Conservation (phyloP, 75 land plant species). For the Cupressus sempervirens region DNA sequence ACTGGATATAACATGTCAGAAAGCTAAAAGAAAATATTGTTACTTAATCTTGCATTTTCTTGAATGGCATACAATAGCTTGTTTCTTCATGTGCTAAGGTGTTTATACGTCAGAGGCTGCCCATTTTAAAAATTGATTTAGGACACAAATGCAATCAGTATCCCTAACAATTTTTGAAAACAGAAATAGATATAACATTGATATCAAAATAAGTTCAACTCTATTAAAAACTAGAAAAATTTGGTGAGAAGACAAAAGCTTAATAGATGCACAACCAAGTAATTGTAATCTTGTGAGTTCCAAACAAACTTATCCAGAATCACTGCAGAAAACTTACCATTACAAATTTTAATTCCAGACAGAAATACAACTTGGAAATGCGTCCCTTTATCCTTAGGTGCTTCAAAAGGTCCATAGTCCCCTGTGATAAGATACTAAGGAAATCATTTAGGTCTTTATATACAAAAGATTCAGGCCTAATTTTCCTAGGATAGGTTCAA, state of each 20-base stretch:
- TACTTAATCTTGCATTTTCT: constrained; percentile 73
- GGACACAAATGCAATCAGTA: background rate
- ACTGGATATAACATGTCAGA: background rate
- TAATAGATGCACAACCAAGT: background rate
- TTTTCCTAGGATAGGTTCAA: background rate
- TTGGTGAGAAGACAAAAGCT: background rate
- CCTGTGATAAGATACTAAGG: background rate
- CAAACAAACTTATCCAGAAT: background rate
- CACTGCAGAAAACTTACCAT: background rate
- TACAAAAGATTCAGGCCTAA: background rate
- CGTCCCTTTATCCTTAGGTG: background rate
- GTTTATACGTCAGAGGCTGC: constrained; percentile 89
- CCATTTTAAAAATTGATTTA: background rate
- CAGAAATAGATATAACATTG: background rate
- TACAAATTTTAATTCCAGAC: background rate
- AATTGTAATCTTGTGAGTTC: background rate
- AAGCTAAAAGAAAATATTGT: background rate
- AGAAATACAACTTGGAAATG: background rate
- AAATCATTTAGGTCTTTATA: background rate
- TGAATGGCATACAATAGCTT: constrained; percentile 87
- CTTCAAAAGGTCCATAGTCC: background rate
- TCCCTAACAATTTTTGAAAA: background rate
- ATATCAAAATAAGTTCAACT: background rate
- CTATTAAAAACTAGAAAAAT: background rate
- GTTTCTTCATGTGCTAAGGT: constrained; percentile 56